Percentiles rank a stretch among this genome's conserved stretches.
Conservation (phyloP, 1,284 basidiomycete species). For the Flammula alnicola region DNA sequence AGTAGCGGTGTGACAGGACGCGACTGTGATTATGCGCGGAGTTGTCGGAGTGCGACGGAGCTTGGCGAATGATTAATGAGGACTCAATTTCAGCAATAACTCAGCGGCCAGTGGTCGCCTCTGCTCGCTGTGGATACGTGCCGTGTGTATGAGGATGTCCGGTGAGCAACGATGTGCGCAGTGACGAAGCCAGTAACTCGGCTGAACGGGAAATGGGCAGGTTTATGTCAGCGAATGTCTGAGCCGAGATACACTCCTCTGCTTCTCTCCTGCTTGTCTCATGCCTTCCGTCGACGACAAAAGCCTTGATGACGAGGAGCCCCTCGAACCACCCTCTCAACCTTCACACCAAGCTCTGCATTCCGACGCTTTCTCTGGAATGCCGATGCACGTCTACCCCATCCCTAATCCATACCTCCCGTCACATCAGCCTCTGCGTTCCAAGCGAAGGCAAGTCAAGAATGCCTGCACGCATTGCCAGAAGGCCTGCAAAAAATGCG, state of each 20-base stretch:
- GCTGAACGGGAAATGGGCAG: slow-evolving; percentile 17
- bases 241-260: slow-evolving; percentile 21
- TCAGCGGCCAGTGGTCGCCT: slow-evolving; percentile 6
- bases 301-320: slow-evolving; percentile 40
- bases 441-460: slow-evolving; percentile 88
- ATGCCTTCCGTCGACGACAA: slow-evolving; percentile 40
- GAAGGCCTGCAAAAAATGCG: slow-evolving; percentile 91
- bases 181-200: slow-evolving; percentile 19
- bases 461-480: slow-evolving; percentile 90
- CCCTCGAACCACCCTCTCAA: slow-evolving; percentile 20
- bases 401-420: slow-evolving; percentile 55
- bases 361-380: slow-evolving; percentile 54
- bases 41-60: slow-evolving; percentile 20
- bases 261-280: slow-evolving; percentile 22
- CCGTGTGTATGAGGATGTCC: slow-evolving; percentile 11
- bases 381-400: slow-evolving; percentile 72
- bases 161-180: slow-evolving; percentile 14
- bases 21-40: slow-evolving; percentile 27
- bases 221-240: slow-evolving; percentile 24
- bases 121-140: slow-evolving; percentile 11
- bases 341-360: slow-evolving; percentile 46
- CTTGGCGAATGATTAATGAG: slow-evolving; percentile 11
- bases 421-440: slow-evolving; percentile 47
- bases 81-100: slow-evolving; percentile 14
- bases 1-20: slow-evolving; percentile 33